These are phyloP conservation scores for Epicoccum nigrum DNA, from an alignment of 2,329 filamentous ascomycete species.

Conservation along the genomic window DNA sequence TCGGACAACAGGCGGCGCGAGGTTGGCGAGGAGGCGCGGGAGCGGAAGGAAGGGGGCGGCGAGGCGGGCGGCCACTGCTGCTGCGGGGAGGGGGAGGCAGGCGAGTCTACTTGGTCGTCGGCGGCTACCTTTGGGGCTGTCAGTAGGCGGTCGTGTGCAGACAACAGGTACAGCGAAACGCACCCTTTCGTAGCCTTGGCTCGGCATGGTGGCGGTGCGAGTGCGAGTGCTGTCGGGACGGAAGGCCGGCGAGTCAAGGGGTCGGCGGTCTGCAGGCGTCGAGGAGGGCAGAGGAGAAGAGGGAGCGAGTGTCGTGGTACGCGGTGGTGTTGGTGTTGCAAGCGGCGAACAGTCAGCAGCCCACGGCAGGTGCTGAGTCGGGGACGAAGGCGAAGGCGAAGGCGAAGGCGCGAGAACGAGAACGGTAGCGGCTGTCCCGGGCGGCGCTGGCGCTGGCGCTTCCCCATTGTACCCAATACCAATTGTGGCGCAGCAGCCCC, in stretches of 20 bases:
- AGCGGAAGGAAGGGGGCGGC: constrained; percentile 82
- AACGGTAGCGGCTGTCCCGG: too few relatives aligned
- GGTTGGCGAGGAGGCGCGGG: constrained; percentile 73
- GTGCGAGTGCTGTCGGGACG: neutral
- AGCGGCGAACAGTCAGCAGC: constrained; percentile 11
- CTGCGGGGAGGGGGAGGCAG: constrained; percentile 31
- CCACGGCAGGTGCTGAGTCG: constrained; percentile 3
- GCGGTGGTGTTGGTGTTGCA: neutral
- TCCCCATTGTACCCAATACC: neutral
- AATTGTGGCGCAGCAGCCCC: constrained; percentile 8
- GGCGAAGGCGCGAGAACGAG: constrained; percentile 4
- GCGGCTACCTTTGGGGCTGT: constrained; percentile 47
- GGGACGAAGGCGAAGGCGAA: too few relatives aligned
- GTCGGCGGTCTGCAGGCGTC: neutral
- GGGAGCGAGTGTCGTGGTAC: neutral
- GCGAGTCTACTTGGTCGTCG: constrained; percentile 52
- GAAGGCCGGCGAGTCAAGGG: neutral
- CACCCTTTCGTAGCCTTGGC: constrained; percentile 58
- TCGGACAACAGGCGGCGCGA: constrained; percentile 60
- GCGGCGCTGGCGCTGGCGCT: neutral
- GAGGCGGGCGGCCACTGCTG: constrained; percentile 52
- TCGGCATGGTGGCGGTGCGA: constrained; percentile 47
- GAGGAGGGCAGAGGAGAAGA: neutral
- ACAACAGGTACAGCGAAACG: constrained; percentile 35
- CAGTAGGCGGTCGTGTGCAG: neutral